Conservation (phyloP, 1,139 yeast genomes). For the Arxiozyma telluris region DNA sequence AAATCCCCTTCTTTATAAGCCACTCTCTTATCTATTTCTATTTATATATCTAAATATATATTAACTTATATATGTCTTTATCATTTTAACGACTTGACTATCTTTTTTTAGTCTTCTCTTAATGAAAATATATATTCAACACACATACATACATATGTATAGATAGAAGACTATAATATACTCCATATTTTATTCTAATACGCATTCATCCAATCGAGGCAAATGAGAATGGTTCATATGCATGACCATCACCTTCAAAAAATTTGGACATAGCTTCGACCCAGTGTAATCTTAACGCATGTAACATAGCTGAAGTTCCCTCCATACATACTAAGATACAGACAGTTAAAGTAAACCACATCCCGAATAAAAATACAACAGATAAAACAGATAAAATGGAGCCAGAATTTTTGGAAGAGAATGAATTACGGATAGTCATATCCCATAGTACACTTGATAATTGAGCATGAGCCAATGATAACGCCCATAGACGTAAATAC, state of each 20-base stretch:
- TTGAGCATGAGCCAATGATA: conserved; percentile 72
- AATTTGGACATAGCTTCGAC: conserved; percentile 81
- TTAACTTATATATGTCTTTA: not conserved
- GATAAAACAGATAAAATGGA: conserved; percentile 28
- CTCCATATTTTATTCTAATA: not conserved
- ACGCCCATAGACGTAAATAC: conserved; percentile 69
- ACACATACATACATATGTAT: not conserved
- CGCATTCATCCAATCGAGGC: conserved; percentile 2
- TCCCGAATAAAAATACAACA: conserved; percentile 46
- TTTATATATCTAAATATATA: not conserved
- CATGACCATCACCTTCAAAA: conserved; percentile 73
- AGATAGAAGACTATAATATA: not conserved
- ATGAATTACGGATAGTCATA: conserved; percentile 61
- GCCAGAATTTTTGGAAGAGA: conserved; percentile 34
- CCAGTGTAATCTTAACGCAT: conserved; percentile 78
- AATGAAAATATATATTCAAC: not conserved
- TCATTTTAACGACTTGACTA: not conserved
- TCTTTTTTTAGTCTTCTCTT: not conserved
- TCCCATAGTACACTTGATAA: conserved; percentile 67
- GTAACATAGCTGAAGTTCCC: conserved; percentile 83
- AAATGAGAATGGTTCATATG: conserved; percentile 63
- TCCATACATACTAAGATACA: conserved; percentile 73
- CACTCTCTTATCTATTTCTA: not conserved
- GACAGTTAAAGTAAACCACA: conserved; percentile 73
- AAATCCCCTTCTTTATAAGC: not conserved